Evolutionary conservation across 225 moss, liverwort and hornwort species (phyloP).

Genomic region (Pleurozium schreberi): DNA sequence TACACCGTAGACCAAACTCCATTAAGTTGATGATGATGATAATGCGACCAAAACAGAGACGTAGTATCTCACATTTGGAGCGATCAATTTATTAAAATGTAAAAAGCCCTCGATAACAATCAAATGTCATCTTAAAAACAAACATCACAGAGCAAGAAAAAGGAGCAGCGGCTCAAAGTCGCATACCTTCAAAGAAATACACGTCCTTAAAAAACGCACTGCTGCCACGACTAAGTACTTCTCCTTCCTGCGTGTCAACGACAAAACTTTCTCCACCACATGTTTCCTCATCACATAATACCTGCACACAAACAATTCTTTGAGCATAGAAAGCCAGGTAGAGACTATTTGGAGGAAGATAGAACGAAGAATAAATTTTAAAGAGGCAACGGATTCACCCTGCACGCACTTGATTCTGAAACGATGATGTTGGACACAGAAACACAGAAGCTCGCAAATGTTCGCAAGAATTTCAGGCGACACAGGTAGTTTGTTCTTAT

Average conservation of each 20-base stretch:
- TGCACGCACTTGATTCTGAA: slow-evolving; percentile 83
- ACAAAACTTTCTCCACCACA: slow-evolving; percentile 84
- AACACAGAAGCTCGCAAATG: slow-evolving; percentile 98
- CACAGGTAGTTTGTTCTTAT: slow-evolving; percentile 25
- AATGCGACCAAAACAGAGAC: not conserved
- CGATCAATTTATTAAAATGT: not conserved
- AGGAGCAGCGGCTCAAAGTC: not conserved
- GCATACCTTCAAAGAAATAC: slow-evolving; percentile 79
- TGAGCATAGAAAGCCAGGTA: not conserved
- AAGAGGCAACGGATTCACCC: not conserved
- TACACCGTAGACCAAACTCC: not conserved
- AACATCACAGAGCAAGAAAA: not conserved
- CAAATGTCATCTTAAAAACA: not conserved
- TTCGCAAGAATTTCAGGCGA: slow-evolving; percentile 84
- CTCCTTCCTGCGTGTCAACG: slow-evolving; percentile 84
- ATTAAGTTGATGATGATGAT: not conserved
- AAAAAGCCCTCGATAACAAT: not conserved
- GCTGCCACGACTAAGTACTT: slow-evolving; percentile 97
- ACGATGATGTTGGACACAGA: slow-evolving; percentile 91
- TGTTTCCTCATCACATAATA: slow-evolving; percentile 95
- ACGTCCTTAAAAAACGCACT: slow-evolving; percentile 88
- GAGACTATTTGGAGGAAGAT: not conserved
- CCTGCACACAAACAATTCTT: slow-evolving; percentile 25
- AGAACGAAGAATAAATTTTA: not conserved
- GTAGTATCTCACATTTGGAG: not conserved